These are phyloP conservation scores for Metschnikowia koreensis DNA, from an alignment of 805 yeast species.

Conservation along the genomic window DNA sequence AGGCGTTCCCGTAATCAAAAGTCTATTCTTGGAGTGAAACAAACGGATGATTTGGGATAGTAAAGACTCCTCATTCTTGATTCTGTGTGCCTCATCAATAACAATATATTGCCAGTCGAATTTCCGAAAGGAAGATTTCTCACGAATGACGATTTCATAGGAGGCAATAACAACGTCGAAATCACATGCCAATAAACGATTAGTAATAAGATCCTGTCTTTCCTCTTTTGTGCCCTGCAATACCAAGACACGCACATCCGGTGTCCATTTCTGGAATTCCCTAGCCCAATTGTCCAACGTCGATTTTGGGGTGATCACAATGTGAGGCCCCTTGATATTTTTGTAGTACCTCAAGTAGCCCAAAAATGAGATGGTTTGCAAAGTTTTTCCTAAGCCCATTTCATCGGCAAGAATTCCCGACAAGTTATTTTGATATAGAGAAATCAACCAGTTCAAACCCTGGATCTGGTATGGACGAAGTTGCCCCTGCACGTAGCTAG, in stretches of 20 bases:
- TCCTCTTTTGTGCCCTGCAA: slow-evolving; percentile 89
- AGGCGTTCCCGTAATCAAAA: slow-evolving; percentile 94
- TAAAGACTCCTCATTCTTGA: slow-evolving; percentile 90
- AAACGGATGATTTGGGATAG: slow-evolving; percentile 88
- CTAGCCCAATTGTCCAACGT: slow-evolving; percentile 96
- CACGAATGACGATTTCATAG: slow-evolving; percentile 90
- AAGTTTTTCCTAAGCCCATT: slow-evolving; percentile 96
- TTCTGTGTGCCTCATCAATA: slow-evolving; percentile 95
- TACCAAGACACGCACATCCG: slow-evolving; percentile 82
- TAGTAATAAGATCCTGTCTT: slow-evolving; percentile 58
- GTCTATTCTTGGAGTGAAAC: slow-evolving; percentile 81
- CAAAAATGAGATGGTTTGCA: slow-evolving; percentile 89
- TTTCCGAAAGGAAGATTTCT: slow-evolving; percentile 74
- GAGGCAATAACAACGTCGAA: slow-evolving; percentile 91
- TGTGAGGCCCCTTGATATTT: slow-evolving; percentile 85
- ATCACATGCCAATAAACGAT: slow-evolving; percentile 62
- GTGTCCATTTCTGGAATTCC: slow-evolving; percentile 94
- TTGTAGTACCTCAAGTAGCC: slow-evolving; percentile 82
- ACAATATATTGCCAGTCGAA: slow-evolving; percentile 91
- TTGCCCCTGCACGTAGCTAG: slow-evolving; percentile 58
- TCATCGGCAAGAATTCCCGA: slow-evolving; percentile 97
- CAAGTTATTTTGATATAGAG: slow-evolving; percentile 80
- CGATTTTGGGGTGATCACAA: slow-evolving; percentile 91
- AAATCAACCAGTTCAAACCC: slow-evolving; percentile 92
- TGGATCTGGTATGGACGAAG: slow-evolving; percentile 91